phyloP scores from a whole-genome alignment of 306 rosid species.

The Rosa rugosa region DNA sequence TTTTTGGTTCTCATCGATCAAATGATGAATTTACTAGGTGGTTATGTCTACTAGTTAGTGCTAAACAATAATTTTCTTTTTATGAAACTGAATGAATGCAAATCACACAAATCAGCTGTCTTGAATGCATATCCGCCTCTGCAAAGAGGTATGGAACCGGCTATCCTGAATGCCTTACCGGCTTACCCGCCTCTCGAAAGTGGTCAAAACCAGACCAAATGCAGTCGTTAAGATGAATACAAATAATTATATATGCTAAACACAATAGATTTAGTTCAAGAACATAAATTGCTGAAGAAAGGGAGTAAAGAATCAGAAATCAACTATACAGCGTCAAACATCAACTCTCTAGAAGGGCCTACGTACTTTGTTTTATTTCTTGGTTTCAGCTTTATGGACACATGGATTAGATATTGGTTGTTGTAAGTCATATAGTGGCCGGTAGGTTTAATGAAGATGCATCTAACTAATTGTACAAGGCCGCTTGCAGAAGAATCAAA shows the following conservation, averaged over 20 bases:
- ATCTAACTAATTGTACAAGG: not conserved
- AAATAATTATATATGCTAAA: no score
- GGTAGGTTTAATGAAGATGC: not conserved
- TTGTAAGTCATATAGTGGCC: not conserved
- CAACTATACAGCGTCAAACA: not conserved
- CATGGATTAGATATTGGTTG: not conserved
- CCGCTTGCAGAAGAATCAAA: not conserved
- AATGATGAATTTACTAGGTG: not conserved
- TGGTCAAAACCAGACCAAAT: no score
- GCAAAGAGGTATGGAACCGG: no score
- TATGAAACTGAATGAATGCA: no score
- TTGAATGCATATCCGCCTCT: no score
- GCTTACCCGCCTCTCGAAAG: no score
- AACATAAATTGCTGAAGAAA: not conserved
- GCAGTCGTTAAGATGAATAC: no score
- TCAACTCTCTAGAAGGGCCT: not conserved
- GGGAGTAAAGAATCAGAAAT: not conserved
- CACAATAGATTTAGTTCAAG: no score
- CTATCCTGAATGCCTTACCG: no score
- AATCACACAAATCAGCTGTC: no score
- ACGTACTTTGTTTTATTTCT: conserved; percentile 5
- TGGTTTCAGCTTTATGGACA: not conserved
- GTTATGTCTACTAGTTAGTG: no score
- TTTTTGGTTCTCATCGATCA: not conserved
- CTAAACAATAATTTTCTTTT: no score